Conservation (phyloP, 768 basidiomycete species). For the Lactarius psammicola region DNA sequence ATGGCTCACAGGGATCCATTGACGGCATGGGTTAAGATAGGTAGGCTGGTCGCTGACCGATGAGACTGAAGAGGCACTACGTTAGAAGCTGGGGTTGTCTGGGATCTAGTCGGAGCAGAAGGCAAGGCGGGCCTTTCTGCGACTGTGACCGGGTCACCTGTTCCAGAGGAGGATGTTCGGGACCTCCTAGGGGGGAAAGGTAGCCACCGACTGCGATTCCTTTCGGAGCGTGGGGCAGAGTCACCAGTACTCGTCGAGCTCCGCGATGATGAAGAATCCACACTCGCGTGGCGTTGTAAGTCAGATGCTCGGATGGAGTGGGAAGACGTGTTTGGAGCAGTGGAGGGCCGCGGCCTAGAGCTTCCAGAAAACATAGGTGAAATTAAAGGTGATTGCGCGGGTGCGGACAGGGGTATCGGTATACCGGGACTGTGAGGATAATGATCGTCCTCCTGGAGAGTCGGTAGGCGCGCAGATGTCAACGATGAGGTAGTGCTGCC, state of each 20-base stretch:
- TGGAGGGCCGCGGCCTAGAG: not conserved
- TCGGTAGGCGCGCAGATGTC: not conserved
- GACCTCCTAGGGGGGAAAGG: not conserved
- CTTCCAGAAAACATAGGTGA: not conserved
- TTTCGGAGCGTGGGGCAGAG: not conserved
- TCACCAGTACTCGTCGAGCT: not conserved
- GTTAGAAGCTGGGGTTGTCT: not conserved
- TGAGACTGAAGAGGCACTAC: not conserved
- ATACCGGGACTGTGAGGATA: not conserved
- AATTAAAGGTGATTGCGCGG: not conserved
- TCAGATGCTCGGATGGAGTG: not conserved
- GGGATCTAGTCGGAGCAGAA: not conserved
- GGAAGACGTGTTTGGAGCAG: not conserved
- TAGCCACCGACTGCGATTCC: not conserved
- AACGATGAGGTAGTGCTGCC: not conserved
- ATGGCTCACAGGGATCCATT: conserved; percentile 1
- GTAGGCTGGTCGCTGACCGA: not conserved
- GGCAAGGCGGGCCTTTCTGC: too few species aligned
- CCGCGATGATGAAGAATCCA: conserved; percentile 1
- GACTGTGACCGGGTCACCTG: not conserved
- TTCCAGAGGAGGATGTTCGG: not conserved
- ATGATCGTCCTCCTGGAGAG: conserved; percentile 12
- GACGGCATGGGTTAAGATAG: not conserved
- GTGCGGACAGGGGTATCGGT: not conserved
- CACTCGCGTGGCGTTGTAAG: not conserved